These are phyloP conservation scores for Pneumocystis sp. DNA, from an alignment of 1,139 yeast genomes.

Conservation along the genomic window DNA sequence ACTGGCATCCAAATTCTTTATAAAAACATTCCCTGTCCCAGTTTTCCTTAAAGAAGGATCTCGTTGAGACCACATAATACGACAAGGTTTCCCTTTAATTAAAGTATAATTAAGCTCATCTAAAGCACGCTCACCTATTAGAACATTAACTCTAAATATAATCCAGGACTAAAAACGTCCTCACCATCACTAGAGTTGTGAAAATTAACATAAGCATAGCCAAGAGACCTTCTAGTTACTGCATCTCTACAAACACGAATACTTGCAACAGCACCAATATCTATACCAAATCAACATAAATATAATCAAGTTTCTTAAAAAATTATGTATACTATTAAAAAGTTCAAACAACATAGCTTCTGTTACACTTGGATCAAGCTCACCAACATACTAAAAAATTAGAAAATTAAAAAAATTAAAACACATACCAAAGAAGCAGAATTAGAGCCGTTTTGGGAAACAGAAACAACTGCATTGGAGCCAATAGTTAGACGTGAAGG, in stretches of 20 bases:
- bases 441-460: background rate
- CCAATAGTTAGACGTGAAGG: background rate
- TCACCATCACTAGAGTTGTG: slow-evolving; percentile 71
- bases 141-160: background rate
- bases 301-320: background rate
- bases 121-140: slow-evolving; percentile 54
- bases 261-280: slow-evolving; percentile 89
- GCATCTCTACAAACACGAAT: slow-evolving; percentile 99
- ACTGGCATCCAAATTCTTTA: slow-evolving; percentile 96
- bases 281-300: background rate
- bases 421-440: background rate
- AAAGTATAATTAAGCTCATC: slow-evolving; percentile 89
- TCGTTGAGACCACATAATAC: slow-evolving; percentile 99
- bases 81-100: slow-evolving; percentile 93
- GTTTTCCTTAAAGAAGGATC: slow-evolving; percentile 92
- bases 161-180: background rate
- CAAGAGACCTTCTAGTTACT: slow-evolving; percentile 88
- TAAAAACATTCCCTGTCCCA: slow-evolving; percentile 94
- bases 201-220: slow-evolving; percentile 97
- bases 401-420: background rate
- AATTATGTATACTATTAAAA: slow-evolving; percentile 40
- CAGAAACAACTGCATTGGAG: background rate
- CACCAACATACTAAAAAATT: slow-evolving; percentile 74
- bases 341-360: slow-evolving; percentile 92
- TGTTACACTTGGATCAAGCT: slow-evolving; percentile 79